phyloP scores from a whole-genome alignment of 768 basidiomycete genomes.

The Amanita brunnescens region DNA sequence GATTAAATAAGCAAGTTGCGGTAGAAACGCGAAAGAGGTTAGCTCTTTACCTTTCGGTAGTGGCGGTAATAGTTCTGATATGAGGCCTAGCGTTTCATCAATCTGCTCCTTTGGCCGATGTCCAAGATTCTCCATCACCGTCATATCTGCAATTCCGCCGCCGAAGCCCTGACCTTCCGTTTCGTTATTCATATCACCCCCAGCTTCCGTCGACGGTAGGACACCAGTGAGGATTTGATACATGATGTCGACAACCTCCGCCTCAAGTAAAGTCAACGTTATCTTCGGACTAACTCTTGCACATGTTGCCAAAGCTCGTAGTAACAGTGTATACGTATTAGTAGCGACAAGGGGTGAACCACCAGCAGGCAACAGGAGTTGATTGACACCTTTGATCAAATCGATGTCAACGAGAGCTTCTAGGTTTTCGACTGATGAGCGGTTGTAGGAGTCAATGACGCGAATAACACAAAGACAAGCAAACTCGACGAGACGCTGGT shows the following conservation, averaged over 20 bases:
- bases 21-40: not conserved
- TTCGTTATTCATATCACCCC: conserved; percentile 47
- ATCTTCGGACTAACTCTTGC: conserved; percentile 86
- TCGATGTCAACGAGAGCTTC: conserved; percentile 78
- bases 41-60: conserved; percentile 68
- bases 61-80: conserved; percentile 90
- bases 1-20: conserved; percentile 8
- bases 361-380: conserved; percentile 76
- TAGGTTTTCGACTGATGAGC: conserved; percentile 75
- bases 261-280: conserved; percentile 78
- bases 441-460: conserved; percentile 86
- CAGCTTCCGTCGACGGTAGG: conserved; percentile 55
- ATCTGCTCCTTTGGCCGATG: conserved; percentile 97
- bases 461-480: conserved; percentile 93
- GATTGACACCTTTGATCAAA: conserved; percentile 75
- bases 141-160: conserved; percentile 90
- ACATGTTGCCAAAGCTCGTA: conserved; percentile 82
- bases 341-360: conserved; percentile 80
- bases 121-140: conserved; percentile 94
- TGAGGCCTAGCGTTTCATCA: conserved; percentile 83
- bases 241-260: conserved; percentile 84
- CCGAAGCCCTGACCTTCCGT: conserved; percentile 69
- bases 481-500: conserved; percentile 96
- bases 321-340: conserved; percentile 80
- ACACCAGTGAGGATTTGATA: conserved; percentile 97